Percentiles rank a stretch among this genome's conserved stretches.
phyloP scores from a whole-genome alignment of 1,139 yeast genomes.

The Keqinozyma sinolaborantium region DNA sequence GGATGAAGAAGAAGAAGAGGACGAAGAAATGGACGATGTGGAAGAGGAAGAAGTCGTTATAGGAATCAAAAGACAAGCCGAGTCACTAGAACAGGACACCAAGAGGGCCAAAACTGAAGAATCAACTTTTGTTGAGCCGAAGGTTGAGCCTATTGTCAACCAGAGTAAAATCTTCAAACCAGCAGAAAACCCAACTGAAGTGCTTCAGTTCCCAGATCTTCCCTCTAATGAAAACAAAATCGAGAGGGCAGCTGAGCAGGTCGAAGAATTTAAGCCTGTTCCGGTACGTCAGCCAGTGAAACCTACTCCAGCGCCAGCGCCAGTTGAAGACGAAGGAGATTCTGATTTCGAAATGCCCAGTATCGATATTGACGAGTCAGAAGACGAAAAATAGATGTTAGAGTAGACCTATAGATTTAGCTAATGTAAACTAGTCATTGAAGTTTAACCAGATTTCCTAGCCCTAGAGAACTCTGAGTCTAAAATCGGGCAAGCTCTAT shows the following conservation, averaged over 20 bases:
- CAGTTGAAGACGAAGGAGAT: constrained; percentile 17
- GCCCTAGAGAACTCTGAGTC: too few species aligned
- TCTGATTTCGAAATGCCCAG: constrained; percentile 61
- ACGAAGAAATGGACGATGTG: constrained; percentile 11
- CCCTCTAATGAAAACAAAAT: too few species aligned
- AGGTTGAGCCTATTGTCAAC: constrained; percentile 1
- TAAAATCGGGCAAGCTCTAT: too few species aligned
- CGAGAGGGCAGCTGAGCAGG: too few species aligned
- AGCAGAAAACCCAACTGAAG: not conserved
- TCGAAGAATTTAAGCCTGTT: too few species aligned
- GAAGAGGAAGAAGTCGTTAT: constrained; percentile 3
- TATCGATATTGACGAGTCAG: constrained; percentile 39
- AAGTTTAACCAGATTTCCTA: too few species aligned
- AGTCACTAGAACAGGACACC: constrained; percentile 5
- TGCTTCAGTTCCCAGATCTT: not conserved
- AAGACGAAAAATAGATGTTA: too few species aligned
- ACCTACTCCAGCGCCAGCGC: too few species aligned
- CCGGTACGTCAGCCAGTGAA: too few species aligned
- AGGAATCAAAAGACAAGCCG: constrained; percentile 14
- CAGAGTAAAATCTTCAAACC: constrained; percentile 3
- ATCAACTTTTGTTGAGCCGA: not conserved
- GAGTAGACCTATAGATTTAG: too few species aligned
- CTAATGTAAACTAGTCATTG: too few species aligned
- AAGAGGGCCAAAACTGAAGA: constrained; percentile 4
- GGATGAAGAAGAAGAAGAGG: constrained; percentile 6